Base-by-base conservation (phyloP, 2,329 filamentous ascomycete genomes). In the Huntiella moniliformis region DNA sequence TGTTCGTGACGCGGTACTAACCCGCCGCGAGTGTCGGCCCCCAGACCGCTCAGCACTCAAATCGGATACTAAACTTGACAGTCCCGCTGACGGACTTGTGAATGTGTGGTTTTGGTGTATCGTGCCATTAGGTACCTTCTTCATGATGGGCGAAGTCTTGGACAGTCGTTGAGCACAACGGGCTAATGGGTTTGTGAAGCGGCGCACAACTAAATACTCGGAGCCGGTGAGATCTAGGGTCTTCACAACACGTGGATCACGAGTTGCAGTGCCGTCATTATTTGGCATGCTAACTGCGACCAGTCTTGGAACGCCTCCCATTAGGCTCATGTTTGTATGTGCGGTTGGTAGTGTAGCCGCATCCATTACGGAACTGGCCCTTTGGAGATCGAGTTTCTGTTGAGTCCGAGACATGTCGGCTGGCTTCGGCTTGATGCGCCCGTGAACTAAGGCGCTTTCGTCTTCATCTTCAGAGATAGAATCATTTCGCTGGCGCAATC, bases 301-400 rank as follows among this genome's bases (percentile, higher is more conserved):
- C 16, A 74, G 55, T 0, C 69, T 65, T 22, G 62, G 66, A 4
- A 62, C 60, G 10, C 64, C 64, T 5, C 62, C 60, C 1, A 62
- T 60, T 4, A 66, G 64, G 5, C 56, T 56, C 18, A 57, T 56
- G 13, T 55, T 57, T 1, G 56, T 47, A 10, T 45, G 42, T 33
- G 22, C 16, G 22, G 13, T 44, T 16, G 45, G 44, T 18, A 38
- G 28, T 12, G 42, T 56, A 64, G 50, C 63, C 1, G 75, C 74
- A 53, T 84, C 79, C 41, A 84, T 77, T 52, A 72, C 74, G 3
- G 79, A 82, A 56, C 77, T 81, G 28, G 78, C 79, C 34, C 80
- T 71, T 56, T 84, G 79, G 1, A 85, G 67, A 60, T 82, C 79
- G 11, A 85, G 65, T 55, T 85, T 85, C 57, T 84, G 79, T 59